Conservation (phyloP, 768 basidiomycete species). For the Lepiota venenata region DNA sequence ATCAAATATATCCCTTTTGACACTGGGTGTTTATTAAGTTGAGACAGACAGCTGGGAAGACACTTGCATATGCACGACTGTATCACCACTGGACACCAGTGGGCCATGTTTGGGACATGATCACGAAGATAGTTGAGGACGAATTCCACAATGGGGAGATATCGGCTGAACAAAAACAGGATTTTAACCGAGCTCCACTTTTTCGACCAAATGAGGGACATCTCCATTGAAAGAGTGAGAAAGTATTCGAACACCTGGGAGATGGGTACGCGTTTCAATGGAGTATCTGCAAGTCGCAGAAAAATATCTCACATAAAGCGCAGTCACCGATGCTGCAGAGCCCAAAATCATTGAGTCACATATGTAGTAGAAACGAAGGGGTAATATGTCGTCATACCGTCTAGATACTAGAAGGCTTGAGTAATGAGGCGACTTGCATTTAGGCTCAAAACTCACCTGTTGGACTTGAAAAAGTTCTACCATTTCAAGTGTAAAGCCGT, state of each 20-base stretch:
- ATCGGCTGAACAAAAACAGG: slow-evolving; percentile 23
- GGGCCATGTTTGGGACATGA: background rate
- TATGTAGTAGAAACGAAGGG: no score
- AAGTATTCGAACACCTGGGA: slow-evolving; percentile 13
- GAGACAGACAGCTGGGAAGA: background rate
- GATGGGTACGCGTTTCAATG: no score
- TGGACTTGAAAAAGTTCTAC: no score
- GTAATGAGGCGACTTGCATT: no score
- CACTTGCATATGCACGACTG: background rate
- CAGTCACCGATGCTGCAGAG: no score
- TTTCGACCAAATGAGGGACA: slow-evolving; percentile 19
- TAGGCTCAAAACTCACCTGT: no score
- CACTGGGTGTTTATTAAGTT: background rate
- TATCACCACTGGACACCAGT: background rate
- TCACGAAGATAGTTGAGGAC: background rate
- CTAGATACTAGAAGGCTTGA: no score
- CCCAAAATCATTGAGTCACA: no score
- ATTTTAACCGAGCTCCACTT: slow-evolving; percentile 19
- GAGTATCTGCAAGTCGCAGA: no score
- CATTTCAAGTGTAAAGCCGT: no score
- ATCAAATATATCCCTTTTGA: background rate
- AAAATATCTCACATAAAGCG: no score
- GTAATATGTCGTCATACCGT: no score
- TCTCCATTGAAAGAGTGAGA: slow-evolving; percentile 9
- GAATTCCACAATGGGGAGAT: slow-evolving; percentile 21